Conservation (phyloP, 768 basidiomycete species). For the Cytidiella melzeri region DNA sequence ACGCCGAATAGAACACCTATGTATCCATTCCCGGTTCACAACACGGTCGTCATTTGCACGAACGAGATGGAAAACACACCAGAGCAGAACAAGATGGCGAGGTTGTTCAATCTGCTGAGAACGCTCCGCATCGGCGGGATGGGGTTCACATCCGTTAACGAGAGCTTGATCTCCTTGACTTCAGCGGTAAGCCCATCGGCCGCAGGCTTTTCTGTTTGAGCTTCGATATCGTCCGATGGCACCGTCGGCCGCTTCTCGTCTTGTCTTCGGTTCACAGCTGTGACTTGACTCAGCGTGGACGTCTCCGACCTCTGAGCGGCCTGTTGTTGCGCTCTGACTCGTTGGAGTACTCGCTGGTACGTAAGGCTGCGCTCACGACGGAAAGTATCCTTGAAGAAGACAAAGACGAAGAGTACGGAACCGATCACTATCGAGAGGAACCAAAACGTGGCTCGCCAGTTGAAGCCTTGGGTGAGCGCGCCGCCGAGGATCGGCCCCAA, state of each 20-base stretch:
- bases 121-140: constrained; percentile 55
- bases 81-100: constrained; percentile 57
- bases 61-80: constrained; percentile 35
- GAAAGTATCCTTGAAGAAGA: constrained; percentile 79
- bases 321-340: constrained; percentile 23
- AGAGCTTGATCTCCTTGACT: constrained; percentile 39
- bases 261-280: constrained; percentile 7
- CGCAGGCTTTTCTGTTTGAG: constrained; percentile 13
- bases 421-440: constrained; percentile 66
- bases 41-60: not conserved
- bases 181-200: constrained; percentile 1
- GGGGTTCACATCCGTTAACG: constrained; percentile 71
- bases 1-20: constrained; percentile 73
- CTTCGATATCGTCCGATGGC: constrained; percentile 13
- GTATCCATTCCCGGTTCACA: constrained; percentile 39
- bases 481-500: constrained; percentile 72
- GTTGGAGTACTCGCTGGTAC: constrained; percentile 62
- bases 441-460: constrained; percentile 82
- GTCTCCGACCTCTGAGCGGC: constrained; percentile 19
- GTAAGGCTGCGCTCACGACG: constrained; percentile 74
- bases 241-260: not conserved
- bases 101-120: constrained; percentile 58
- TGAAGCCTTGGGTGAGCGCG: constrained; percentile 53
- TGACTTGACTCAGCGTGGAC: constrained; percentile 20
- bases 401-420: constrained; percentile 46